These are phyloP conservation scores for Dryadomyces sulphureus DNA, from an alignment of 2,329 filamentous ascomycete genomes.

Conservation along the genomic window DNA sequence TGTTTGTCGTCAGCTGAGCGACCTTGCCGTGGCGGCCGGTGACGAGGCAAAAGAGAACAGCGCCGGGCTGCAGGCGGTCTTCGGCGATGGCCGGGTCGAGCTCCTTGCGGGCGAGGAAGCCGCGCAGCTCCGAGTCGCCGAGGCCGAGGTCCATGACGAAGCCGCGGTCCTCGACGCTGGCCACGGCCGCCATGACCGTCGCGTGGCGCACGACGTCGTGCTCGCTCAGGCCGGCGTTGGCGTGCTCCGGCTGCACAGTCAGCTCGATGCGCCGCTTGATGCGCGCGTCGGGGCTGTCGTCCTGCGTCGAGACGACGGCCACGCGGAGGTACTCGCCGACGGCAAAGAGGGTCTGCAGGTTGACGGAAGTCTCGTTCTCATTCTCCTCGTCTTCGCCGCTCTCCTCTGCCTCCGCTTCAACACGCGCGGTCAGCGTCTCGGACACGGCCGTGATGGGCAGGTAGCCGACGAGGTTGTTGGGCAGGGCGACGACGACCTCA, in stretches of 20 bases:
- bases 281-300: conserved; percentile 44
- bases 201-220: conserved; percentile 61
- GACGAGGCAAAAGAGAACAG: conserved; percentile 72
- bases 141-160: conserved; percentile 86
- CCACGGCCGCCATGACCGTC: conserved; percentile 74
- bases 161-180: conserved; percentile 91
- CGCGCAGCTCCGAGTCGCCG: conserved; percentile 50
- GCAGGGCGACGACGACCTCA: conserved; percentile 67
- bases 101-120: conserved; percentile 77
- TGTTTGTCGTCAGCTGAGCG: conserved; percentile 67
- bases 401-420: conserved; percentile 52
- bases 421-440: conserved; percentile 56
- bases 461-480: conserved; percentile 85
- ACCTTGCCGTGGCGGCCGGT: conserved; percentile 68
- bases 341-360: conserved; percentile 61
- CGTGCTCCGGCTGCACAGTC: conserved; percentile 62
- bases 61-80: conserved; percentile 57
- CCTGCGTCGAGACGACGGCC: conserved; percentile 64
- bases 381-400: conserved; percentile 22
- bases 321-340: conserved; percentile 81
- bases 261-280: conserved; percentile 74
- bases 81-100: conserved; percentile 51
- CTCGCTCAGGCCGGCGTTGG: conserved; percentile 60
- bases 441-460: conserved; percentile 90
- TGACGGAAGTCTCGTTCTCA: conserved; percentile 39